Evolutionary conservation across 805 yeast species (phyloP).

Genomic region (Lipomyces yamadae): DNA sequence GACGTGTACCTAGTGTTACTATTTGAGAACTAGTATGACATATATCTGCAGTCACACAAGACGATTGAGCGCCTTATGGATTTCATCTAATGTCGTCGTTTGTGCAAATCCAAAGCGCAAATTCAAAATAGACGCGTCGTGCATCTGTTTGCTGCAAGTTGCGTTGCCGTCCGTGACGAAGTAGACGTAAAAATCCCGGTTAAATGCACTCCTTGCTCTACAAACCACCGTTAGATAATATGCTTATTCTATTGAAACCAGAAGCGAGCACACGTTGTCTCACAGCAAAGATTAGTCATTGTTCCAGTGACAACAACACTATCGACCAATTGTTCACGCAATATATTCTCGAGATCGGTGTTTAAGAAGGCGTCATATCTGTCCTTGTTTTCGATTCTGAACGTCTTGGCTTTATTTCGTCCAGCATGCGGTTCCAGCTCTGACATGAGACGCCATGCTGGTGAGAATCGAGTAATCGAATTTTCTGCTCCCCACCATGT

Average conservation of each 20-base stretch:
- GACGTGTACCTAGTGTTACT: background rate
- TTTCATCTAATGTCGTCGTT: constrained; percentile 17
- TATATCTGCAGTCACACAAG: background rate
- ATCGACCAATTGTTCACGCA: constrained; percentile 4
- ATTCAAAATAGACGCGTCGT: constrained; percentile 24
- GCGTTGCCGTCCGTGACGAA: constrained; percentile 35
- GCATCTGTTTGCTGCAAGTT: constrained; percentile 21
- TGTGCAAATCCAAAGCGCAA: constrained; percentile 29
- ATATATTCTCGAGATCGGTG: constrained; percentile 26
- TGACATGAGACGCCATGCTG: constrained; percentile 31
- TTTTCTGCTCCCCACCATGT: constrained; percentile 32
- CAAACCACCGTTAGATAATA: background rate
- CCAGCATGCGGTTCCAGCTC: constrained; percentile 16
- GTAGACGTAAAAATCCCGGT: constrained; percentile 27
- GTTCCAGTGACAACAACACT: constrained; percentile 32
- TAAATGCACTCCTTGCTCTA: constrained; percentile 30
- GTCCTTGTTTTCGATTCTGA: constrained; percentile 20
- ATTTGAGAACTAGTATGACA: background rate
- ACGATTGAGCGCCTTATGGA: constrained; percentile 13
- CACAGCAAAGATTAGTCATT: constrained; percentile 35
- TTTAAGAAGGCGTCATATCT: constrained; percentile 33
- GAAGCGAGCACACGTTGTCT: constrained; percentile 24
- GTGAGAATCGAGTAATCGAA: constrained; percentile 30
- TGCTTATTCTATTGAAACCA: background rate
- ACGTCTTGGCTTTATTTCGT: background rate